Conservation (phyloP, 257 asterid genomes). For the Ocimum tenuiflorum region DNA sequence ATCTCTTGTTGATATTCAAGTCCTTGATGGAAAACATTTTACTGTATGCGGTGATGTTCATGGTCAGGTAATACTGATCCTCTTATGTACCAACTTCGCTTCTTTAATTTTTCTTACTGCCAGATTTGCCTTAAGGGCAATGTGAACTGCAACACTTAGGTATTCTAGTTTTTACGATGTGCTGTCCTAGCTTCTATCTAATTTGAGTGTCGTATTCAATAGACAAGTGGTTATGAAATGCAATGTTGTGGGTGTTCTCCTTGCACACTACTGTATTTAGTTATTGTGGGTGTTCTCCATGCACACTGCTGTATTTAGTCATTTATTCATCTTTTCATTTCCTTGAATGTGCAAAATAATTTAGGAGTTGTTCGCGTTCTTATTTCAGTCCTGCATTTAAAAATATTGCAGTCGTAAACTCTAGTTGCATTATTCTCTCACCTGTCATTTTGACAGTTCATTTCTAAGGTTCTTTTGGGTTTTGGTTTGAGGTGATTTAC, state of each 20-base stretch:
- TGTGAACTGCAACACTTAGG: not conserved
- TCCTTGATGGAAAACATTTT: slow-evolving; percentile 79
- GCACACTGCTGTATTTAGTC: not conserved
- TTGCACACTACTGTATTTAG: not conserved
- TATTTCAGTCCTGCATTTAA: not conserved
- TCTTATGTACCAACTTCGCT: slow-evolving; percentile 3
- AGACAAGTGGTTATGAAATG: not conserved
- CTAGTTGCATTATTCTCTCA: too few relatives aligned
- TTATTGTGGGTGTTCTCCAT: slow-evolving; percentile 3
- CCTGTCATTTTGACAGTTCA: too few relatives aligned
- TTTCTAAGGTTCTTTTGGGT: too few relatives aligned
- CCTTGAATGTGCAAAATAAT: not conserved
- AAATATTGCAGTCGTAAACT: too few relatives aligned
- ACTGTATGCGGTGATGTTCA: slow-evolving; percentile 99
- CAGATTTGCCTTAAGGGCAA: not conserved
- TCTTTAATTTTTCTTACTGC: slow-evolving; percentile 3
- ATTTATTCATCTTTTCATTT: not conserved
- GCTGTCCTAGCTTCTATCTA: not conserved
- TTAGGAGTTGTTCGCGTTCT: not conserved
- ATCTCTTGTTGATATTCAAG: slow-evolving; percentile 84
- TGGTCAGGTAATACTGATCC: slow-evolving; percentile 77
- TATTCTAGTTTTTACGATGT: not conserved
- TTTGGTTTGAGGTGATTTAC: too few relatives aligned
- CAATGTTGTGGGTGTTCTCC: not conserved
- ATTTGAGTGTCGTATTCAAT: not conserved